Evolutionary conservation across 176 grass and related monocot genomes (phyloP).

Genomic region (Aegilops tauschii): DNA sequence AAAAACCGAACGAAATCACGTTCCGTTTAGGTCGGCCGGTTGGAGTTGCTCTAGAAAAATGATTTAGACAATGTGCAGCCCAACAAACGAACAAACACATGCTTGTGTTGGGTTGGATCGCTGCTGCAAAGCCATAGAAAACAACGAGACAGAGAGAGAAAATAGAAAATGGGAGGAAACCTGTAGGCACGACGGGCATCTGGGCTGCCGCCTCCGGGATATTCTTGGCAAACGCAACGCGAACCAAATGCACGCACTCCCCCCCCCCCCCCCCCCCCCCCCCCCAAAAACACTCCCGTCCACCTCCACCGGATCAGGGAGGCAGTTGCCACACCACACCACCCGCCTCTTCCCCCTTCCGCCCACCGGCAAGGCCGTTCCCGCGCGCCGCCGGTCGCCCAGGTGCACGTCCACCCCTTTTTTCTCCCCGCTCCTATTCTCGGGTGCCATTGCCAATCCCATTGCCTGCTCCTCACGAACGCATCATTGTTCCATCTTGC

Average conservation of each 20-base stretch:
- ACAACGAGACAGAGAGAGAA: not conserved
- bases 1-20: too few relatives aligned
- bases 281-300: not conserved
- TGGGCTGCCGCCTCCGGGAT: not conserved
- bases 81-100: not conserved
- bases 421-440: not conserved
- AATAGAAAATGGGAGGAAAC: too few relatives aligned
- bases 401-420: not conserved
- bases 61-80: not conserved
- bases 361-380: not conserved
- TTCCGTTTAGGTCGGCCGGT: too few relatives aligned
- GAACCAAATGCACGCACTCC: constrained; percentile 1
- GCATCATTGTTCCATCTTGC: not conserved
- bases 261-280: not conserved
- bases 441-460: not conserved
- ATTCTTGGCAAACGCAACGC: constrained; percentile 16
- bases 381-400: not conserved
- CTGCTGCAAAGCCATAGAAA: not conserved
- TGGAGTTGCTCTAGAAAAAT: not conserved
- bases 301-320: constrained; percentile 21
- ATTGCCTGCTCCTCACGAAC: not conserved
- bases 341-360: not conserved
- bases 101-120: not conserved
- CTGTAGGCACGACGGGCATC: not conserved
- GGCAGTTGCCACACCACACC: not conserved